Base-by-base conservation (phyloP, 2,329 filamentous ascomycete genomes). In the Colletotrichum truncatum region DNA sequence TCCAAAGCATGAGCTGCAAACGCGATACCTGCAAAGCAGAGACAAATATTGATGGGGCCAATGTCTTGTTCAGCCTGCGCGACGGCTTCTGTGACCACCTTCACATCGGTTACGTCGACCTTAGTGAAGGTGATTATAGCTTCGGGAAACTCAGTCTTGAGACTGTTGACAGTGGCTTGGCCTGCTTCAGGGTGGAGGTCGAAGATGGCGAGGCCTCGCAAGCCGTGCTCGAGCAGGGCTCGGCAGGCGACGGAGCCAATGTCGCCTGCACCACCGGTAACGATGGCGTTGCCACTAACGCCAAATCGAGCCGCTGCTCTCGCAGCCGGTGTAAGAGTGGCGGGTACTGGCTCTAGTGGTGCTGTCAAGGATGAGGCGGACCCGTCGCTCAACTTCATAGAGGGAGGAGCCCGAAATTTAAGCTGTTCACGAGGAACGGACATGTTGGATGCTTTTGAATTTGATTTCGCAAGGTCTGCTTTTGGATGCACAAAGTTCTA, bases 91-190 rank as follows among this genome's bases (percentile, higher is more conserved):
- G 45, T 11, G 9, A 49, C 45, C 6, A 28, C 45, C 1, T 49
- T 28, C 4, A n/a, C 45, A 11, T 49, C 26, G 1, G 45, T 49
- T n/a, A 49, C 45, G 26, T 49, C n/a, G 2, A 49, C 45, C 6
- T 32, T 34, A 7, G 45, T 34, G 2, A 49, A 49, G 3, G 45
- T 49, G 7, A 49, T 34, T 30, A 18, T 49, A 28, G 45, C 45
- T 6, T 32, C 16, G 14, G 45, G 16, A 16, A 49, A 49, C 0
- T 49, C 28, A 6, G 16, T 16, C 0, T 14, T 2, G 2, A 49
- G 45, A 2, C 28, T 11, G 0, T 6, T 18, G 26, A 49, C 28
- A 1, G 6, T 21, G 11, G 12, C 92, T 90, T 88, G 21, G 14
- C 52, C 34, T 10, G 52, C 34, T 1, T 18, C 52, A 4, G 36